Base-by-base conservation (phyloP, 441 rosid genomes). In the Arabidopsis hybrid region DNA sequence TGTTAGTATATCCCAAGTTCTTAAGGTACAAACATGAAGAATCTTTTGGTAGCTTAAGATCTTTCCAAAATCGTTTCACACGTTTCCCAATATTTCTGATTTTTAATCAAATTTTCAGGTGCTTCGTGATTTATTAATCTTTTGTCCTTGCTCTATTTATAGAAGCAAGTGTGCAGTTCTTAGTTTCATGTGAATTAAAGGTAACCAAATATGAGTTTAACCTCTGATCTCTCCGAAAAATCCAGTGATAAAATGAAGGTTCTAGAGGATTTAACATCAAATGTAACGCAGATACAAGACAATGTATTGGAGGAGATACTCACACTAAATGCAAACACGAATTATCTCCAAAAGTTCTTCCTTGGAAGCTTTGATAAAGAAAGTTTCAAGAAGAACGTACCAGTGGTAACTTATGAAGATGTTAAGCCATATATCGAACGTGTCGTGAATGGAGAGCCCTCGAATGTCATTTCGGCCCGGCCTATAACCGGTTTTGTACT, bases 381-480 rank as follows among this genome's bases (percentile, higher is more conserved):
- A 9, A 56, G 7, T 3, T 86, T 84, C 85, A 84, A 84, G 73
- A 71, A 77, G 69, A 80, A 61, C 43, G 84, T 85, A 26, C 82
- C 84, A 0, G 60, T 86, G 36, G 85, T 86, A 6, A 75, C 72
- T 45, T 86, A 84, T 52, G 87, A 84, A 57, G 87, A 87, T 77
- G 78, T 87, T 74, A 77, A 72, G 76, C 78, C 80, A 29, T 82
- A 45, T 35, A 80, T 85, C 31, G 80, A 83, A 46, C 80, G 91
- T 76, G 74, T 87, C 4, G 85, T 78, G 21, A 77, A 77, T 57
- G 88, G 90, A 36, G 85, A 83, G 29, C 65, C 77, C 11, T 83
- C 88, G 0, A n/a, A 71, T 18, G 63, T 87, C 67, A 73, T 87
- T 66, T 83, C 79, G 6, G 71, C 84, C 21, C 61, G 76, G 17